Evolutionary conservation across 768 basidiomycete genomes (phyloP), one percentile per base, ranked within the genome.

Genomic region (Suillus ampliporus): DNA sequence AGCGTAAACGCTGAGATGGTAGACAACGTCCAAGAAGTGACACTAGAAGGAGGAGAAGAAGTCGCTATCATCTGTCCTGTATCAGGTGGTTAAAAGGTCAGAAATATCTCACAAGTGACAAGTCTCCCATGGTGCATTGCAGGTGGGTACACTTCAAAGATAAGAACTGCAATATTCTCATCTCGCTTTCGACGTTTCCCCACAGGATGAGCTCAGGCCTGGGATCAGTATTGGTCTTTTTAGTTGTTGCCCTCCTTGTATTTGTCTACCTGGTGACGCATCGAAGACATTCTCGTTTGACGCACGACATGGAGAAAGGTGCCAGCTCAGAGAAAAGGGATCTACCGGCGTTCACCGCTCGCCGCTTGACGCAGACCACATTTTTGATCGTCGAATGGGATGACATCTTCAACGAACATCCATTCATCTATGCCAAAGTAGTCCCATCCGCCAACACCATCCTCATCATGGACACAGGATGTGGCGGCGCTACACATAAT

Each of bases 1-100:
- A 91, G 91, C 68, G 90, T 94, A 14, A 79, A 93, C 68, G 89
- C 83, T 58, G 90, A 91, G 76, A 93, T 93, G 90, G 82, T 92
- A 2, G 85, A 89, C 14, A 80, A 88, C 63, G 82, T 82, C 3
- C 76, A 78, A n/a, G 63, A 64, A 1, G 76, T 84, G 21, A 61
- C 77, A 14, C 73, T 94, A 51, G 80, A 74, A 50, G 89, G 90
- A 13, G 91, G 90, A 23, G 91, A 94, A 72, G 89, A 91, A 68
- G 84, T 93, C 9, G 91, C 88, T 15, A 82, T 94, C 28, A 94
- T 94, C 47, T 89, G 89, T 66, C 92, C 90, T 10, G 91, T 94
- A 0, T 91, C 90, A 58, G 92, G 93, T 5, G 92, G 92, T 37
- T 92, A 74, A 72, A 37, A 41, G 14, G 19, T 59, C 58, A 35